Conservation (phyloP, 2,329 filamentous ascomycete genomes). For the Diaporthe eres region DNA sequence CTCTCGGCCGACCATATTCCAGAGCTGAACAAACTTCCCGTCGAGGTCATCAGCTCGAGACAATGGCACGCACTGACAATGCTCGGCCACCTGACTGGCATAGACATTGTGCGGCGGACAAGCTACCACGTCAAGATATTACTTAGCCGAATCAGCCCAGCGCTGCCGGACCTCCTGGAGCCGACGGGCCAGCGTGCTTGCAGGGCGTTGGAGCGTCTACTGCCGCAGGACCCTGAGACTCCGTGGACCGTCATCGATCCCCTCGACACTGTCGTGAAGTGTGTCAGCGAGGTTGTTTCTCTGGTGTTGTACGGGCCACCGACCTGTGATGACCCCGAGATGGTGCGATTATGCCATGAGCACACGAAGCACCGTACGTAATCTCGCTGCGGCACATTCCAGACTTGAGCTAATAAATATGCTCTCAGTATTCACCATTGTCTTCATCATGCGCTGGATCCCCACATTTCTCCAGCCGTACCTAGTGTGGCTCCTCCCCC, state of each 20-base stretch:
- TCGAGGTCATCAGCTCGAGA: neutral
- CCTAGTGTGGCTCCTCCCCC: neutral
- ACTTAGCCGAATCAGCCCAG: neutral
- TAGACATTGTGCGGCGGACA: neutral
- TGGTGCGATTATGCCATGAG: neutral
- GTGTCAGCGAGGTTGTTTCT: neutral
- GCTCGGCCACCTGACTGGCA: neutral
- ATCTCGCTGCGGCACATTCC: too few species aligned
- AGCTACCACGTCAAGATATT: slow-evolving; percentile 3
- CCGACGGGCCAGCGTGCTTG: neutral
- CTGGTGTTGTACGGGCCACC: neutral
- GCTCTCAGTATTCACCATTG: neutral
- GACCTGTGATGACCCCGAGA: neutral
- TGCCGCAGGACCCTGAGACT: neutral
- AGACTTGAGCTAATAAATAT: neutral
- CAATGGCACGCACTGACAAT: slow-evolving; percentile 1
- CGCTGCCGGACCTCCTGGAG: neutral
- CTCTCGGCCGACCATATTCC: neutral
- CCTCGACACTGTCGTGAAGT: neutral
- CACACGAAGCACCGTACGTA: neutral
- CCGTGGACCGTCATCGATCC: neutral
- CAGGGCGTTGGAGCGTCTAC: neutral
- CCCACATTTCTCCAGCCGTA: neutral
- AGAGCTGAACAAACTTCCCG: slow-evolving; percentile 2
- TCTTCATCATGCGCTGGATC: neutral